phyloP scores from a whole-genome alignment of 1,284 basidiomycete genomes.

The Baeospora myosura region DNA sequence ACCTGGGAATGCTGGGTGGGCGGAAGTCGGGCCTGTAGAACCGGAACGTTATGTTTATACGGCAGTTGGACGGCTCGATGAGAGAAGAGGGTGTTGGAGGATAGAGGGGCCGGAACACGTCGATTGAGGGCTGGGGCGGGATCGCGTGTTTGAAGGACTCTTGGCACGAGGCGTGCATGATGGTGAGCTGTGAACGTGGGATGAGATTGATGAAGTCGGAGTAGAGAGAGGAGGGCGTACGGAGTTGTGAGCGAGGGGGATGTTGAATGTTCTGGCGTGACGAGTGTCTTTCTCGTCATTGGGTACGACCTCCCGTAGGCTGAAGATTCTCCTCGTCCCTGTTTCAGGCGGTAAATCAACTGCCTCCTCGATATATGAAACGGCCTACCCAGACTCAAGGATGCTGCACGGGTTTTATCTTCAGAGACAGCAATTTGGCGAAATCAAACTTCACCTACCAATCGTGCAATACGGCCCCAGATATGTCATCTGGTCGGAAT shows the following conservation, averaged over 20 bases:
- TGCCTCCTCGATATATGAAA: slow-evolving; percentile 8
- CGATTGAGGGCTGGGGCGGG: slow-evolving; percentile 70
- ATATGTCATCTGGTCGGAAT: slow-evolving; percentile 75
- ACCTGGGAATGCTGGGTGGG: slow-evolving; percentile 60
- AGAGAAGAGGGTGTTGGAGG: slow-evolving; percentile 33
- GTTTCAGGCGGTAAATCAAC: slow-evolving; percentile 8
- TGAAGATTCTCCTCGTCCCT: slow-evolving; percentile 72
- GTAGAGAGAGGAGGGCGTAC: slow-evolving; percentile 30
- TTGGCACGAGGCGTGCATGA: slow-evolving; percentile 91
- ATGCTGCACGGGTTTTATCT: slow-evolving; percentile 48
- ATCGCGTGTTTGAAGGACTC: slow-evolving; percentile 83
- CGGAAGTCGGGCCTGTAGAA: slow-evolving; percentile 84
- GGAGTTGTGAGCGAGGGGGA: slow-evolving; percentile 80
- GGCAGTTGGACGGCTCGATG: slow-evolving; percentile 52
- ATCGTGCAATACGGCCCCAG: slow-evolving; percentile 91
- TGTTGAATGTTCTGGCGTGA: slow-evolving; percentile 72
- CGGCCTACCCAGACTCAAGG: slow-evolving; percentile 74
- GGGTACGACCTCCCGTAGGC: slow-evolving; percentile 69
- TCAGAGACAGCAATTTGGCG: background rate
- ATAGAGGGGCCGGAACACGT: slow-evolving; percentile 63
- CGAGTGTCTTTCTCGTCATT: slow-evolving; percentile 46
- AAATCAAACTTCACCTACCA: slow-evolving; percentile 8
- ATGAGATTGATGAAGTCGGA: background rate
- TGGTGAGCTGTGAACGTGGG: slow-evolving; percentile 54
- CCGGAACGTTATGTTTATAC: slow-evolving; percentile 87